Conservation (phyloP, 495 filamentous ascomycete species). For the Parmelia sp. region DNA sequence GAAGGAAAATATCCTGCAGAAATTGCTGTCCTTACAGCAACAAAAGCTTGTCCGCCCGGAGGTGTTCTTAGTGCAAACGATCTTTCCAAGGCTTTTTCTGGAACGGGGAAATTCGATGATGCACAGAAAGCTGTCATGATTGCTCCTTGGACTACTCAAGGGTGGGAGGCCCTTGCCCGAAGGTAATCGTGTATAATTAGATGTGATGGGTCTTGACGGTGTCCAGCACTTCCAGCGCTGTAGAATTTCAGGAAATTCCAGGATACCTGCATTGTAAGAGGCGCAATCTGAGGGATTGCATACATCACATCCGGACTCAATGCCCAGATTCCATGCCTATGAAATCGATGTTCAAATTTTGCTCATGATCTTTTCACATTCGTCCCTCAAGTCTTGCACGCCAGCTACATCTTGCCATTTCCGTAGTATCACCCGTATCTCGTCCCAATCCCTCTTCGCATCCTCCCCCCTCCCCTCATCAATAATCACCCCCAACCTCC, state of each 20-base stretch:
- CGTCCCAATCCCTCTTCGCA: constrained; percentile 57
- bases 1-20: constrained; percentile 55
- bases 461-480: constrained; percentile 44
- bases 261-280: not conserved
- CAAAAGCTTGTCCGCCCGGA: constrained; percentile 60
- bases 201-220: not conserved
- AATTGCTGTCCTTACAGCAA: constrained; percentile 77
- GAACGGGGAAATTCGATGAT: constrained; percentile 62
- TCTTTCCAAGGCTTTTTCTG: constrained; percentile 68
- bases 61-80: constrained; percentile 61
- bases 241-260: not conserved
- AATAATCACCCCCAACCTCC: constrained; percentile 44
- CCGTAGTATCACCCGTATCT: constrained; percentile 39
- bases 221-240: not conserved
- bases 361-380: constrained; percentile 53
- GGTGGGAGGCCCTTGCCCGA: constrained; percentile 51
- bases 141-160: constrained; percentile 66
- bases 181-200: constrained; percentile 10
- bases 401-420: constrained; percentile 56
- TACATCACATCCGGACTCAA: not conserved
- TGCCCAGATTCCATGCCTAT: not conserved
- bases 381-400: constrained; percentile 51
- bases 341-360: constrained; percentile 1
- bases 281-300: not conserved
- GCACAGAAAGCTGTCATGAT: constrained; percentile 71